Evolutionary conservation across 768 basidiomycete species (phyloP).

Genomic region (Suillus brevipes): DNA sequence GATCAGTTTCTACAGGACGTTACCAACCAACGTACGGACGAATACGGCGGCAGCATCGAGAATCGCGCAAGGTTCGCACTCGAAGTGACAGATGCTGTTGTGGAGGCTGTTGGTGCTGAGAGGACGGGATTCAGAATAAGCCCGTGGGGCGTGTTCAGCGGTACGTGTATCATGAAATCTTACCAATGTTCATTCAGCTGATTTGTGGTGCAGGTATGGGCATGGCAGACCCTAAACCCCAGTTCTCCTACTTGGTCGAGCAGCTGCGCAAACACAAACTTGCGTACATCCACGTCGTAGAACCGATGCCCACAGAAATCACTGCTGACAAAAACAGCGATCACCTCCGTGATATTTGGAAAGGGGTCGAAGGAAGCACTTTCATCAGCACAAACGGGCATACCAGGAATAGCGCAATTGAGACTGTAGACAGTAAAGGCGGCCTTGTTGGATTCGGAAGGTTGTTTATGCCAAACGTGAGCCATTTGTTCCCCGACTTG

Average conservation of each 20-base stretch:
- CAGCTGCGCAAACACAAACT: slow-evolving; percentile 38
- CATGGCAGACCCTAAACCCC: slow-evolving; percentile 55
- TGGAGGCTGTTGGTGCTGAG: slow-evolving; percentile 51
- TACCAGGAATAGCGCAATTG: slow-evolving; percentile 40
- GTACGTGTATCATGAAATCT: background rate
- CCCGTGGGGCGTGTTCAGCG: slow-evolving; percentile 45
- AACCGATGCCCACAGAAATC: slow-evolving; percentile 31
- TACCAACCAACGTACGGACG: slow-evolving; percentile 60
- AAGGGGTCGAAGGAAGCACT: slow-evolving; percentile 26
- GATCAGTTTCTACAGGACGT: slow-evolving; percentile 64
- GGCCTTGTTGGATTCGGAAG: slow-evolving; percentile 40
- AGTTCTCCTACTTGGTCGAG: slow-evolving; percentile 50
- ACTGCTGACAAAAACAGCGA: slow-evolving; percentile 35
- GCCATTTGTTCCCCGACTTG: slow-evolving; percentile 8
- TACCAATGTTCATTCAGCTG: slow-evolving; percentile 14
- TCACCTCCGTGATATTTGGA: slow-evolving; percentile 48
- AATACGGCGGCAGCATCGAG: slow-evolving; percentile 68
- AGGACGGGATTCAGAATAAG: slow-evolving; percentile 57
- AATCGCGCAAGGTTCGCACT: slow-evolving; percentile 57
- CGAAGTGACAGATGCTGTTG: slow-evolving; percentile 54
- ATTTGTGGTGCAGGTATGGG: slow-evolving; percentile 42
- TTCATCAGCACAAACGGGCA: slow-evolving; percentile 49
- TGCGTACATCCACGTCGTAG: slow-evolving; percentile 55
- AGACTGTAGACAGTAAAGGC: slow-evolving; percentile 34
- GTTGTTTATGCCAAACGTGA: slow-evolving; percentile 39